Conservation (phyloP, 768 basidiomycete genomes). For the Boletus bicolor region DNA sequence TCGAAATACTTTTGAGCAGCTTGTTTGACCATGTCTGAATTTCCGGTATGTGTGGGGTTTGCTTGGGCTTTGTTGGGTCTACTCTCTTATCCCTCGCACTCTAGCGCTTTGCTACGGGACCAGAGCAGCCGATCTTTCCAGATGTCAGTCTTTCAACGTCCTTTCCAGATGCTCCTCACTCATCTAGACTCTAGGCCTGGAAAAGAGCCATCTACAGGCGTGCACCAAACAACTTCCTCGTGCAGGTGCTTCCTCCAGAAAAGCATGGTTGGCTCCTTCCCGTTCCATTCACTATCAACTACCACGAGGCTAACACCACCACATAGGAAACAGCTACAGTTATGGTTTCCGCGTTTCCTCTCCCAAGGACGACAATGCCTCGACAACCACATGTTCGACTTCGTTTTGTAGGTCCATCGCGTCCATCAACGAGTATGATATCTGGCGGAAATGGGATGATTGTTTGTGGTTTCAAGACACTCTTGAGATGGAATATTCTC, state of each 20-base stretch:
- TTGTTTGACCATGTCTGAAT: conserved; percentile 3
- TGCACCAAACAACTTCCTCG: conserved; percentile 56
- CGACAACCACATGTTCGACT: conserved; percentile 9
- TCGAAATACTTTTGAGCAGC: neutral
- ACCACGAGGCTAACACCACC: neutral
- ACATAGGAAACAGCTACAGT: conserved; percentile 47
- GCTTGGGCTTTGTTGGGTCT: neutral
- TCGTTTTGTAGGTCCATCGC: conserved; percentile 38
- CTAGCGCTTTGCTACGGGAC: conserved; percentile 7
- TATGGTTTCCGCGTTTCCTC: conserved; percentile 64
- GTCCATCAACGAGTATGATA: conserved; percentile 54
- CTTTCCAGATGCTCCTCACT: neutral
- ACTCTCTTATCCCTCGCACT: neutral
- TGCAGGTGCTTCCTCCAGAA: conserved; percentile 54
- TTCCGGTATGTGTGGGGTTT: conserved; percentile 11
- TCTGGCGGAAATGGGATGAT: conserved; percentile 83
- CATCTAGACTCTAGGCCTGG: conserved; percentile 42
- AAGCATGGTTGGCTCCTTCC: conserved; percentile 48
- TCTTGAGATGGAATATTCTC: conserved; percentile 62
- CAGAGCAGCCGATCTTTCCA: conserved; percentile 14
- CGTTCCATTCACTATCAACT: neutral
- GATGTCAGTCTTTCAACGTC: conserved; percentile 24
- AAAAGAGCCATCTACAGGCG: conserved; percentile 59
- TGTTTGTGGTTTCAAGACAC: conserved; percentile 72
- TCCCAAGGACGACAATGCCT: conserved; percentile 35